Evolutionary conservation across 1,284 basidiomycete genomes (phyloP).

Genomic region (Ceratobasidium sp.): DNA sequence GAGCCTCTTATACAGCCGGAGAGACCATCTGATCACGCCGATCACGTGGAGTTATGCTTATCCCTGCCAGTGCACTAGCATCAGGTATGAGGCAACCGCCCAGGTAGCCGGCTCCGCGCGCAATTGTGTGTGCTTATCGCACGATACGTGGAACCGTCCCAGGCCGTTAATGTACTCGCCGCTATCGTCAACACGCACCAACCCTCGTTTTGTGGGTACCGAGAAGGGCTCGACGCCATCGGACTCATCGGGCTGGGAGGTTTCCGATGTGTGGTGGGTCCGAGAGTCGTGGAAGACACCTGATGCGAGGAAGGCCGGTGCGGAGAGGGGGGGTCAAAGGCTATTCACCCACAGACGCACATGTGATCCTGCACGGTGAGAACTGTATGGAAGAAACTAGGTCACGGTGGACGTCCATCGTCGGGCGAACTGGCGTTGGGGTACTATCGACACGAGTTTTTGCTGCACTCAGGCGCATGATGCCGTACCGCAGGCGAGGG

Average conservation of each 20-base stretch:
- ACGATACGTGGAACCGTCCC: conserved; percentile 12
- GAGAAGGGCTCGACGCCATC: conserved; percentile 1
- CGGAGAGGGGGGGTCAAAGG: conserved; percentile 12
- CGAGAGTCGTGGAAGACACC: background rate
- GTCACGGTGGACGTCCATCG: no score
- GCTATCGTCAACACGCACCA: conserved; percentile 8
- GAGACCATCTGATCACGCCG: conserved; percentile 22
- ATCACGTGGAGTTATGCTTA: conserved; percentile 25
- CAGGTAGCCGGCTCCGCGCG: background rate
- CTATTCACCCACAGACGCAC: conserved; percentile 33
- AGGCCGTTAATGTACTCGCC: background rate
- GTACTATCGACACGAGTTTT: background rate
- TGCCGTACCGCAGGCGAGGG: conserved; percentile 7
- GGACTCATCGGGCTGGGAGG: conserved; percentile 24
- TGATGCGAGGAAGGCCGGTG: background rate
- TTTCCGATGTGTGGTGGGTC: conserved; percentile 5
- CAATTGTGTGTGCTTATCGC: conserved; percentile 5
- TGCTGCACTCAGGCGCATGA: conserved; percentile 8
- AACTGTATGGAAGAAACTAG: conserved; percentile 3
- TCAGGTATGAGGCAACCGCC: conserved; percentile 7
- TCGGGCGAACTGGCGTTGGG: background rate
- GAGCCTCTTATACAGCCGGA: conserved; percentile 18
- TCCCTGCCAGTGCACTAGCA: background rate
- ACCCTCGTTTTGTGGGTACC: background rate
- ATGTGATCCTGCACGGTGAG: conserved; percentile 13